A percentile compares a stretch with the other conserved stretches of the same genome.
phyloP scores from a whole-genome alignment of 1,139 yeast species.

The Debaryomyces subglobosus region DNA sequence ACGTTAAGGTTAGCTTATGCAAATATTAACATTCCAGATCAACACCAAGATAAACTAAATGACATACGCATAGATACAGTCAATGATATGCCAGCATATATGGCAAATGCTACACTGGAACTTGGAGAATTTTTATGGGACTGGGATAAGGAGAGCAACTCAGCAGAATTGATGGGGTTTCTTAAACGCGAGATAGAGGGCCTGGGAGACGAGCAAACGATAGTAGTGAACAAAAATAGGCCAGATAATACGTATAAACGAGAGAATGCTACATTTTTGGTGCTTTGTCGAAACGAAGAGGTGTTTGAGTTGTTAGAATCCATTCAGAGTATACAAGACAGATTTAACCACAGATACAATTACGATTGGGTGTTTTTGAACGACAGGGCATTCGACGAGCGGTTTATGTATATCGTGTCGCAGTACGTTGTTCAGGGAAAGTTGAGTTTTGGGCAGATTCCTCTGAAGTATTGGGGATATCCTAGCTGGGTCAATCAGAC shows the following conservation, averaged over 20 bases:
- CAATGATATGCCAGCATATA: neutral
- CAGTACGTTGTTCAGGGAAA: slow-evolving; percentile 24
- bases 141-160: neutral
- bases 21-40: neutral
- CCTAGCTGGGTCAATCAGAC: slow-evolving; percentile 32
- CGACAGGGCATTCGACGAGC: slow-evolving; percentile 31
- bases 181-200: slow-evolving; percentile 1
- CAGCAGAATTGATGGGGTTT: neutral
- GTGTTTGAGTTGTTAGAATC: slow-evolving; percentile 59
- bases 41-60: neutral
- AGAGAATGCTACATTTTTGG: slow-evolving; percentile 64
- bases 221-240: slow-evolving; percentile 8
- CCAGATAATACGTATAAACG: slow-evolving; percentile 7
- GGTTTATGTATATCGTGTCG: slow-evolving; percentile 27
- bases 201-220: slow-evolving; percentile 4
- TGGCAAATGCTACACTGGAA: neutral
- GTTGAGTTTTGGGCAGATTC: slow-evolving; percentile 35
- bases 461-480: slow-evolving; percentile 34
- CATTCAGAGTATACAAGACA: slow-evolving; percentile 65
- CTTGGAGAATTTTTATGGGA: neutral
- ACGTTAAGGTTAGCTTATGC: neutral
- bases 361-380: slow-evolving; percentile 42
- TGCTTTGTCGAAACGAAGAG: slow-evolving; percentile 74
- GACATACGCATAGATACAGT: neutral
- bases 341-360: slow-evolving; percentile 62